Percentiles rank a stretch among this genome's conserved stretches.
These are phyloP conservation scores for Colletotrichum higginsianum DNA, from an alignment of 2,329 filamentous ascomycete species.

Conservation along the genomic window DNA sequence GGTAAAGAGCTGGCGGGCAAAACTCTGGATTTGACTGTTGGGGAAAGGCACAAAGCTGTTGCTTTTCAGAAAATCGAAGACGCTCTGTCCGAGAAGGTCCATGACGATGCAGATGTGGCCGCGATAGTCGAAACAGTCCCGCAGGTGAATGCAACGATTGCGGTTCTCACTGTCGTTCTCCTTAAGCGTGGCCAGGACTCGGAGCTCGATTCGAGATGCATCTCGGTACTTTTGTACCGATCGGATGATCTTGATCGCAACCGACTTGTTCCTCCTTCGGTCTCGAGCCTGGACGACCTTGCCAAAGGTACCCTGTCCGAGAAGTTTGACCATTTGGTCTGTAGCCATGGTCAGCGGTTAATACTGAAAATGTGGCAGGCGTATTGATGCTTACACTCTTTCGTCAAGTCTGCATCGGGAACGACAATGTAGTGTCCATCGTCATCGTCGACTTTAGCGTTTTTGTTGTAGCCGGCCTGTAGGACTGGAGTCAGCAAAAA, in stretches of 20 bases:
- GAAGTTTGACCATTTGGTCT: constrained; percentile 91
- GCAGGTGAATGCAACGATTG: constrained; percentile 96
- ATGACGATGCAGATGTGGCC: constrained; percentile 94
- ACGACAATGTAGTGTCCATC: constrained; percentile 97
- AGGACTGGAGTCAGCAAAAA: constrained; percentile 37
- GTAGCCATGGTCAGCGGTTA: constrained; percentile 46
- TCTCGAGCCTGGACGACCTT: constrained; percentile 97
- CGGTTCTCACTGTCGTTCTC: constrained; percentile 93
- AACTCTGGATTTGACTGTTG: constrained; percentile 97
- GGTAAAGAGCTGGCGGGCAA: constrained; percentile 96
- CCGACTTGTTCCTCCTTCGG: constrained; percentile 79
- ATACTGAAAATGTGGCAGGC: not conserved
- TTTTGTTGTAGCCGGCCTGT: constrained; percentile 62
- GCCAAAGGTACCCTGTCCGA: constrained; percentile 97
- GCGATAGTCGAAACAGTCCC: constrained; percentile 97
- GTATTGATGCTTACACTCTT: constrained; percentile 78
- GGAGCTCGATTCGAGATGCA: constrained; percentile 92
- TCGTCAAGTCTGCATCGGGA: constrained; percentile 87
- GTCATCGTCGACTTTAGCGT: constrained; percentile 91
- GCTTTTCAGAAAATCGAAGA: constrained; percentile 97
- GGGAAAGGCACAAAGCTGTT: constrained; percentile 97
- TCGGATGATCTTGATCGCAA: constrained; percentile 97
- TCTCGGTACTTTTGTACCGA: constrained; percentile 99
- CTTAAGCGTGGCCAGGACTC: constrained; percentile 91
- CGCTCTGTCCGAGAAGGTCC: constrained; percentile 89